These are phyloP conservation scores for Botrytis aclada DNA, from an alignment of 2,329 filamentous ascomycete genomes.

Conservation along the genomic window DNA sequence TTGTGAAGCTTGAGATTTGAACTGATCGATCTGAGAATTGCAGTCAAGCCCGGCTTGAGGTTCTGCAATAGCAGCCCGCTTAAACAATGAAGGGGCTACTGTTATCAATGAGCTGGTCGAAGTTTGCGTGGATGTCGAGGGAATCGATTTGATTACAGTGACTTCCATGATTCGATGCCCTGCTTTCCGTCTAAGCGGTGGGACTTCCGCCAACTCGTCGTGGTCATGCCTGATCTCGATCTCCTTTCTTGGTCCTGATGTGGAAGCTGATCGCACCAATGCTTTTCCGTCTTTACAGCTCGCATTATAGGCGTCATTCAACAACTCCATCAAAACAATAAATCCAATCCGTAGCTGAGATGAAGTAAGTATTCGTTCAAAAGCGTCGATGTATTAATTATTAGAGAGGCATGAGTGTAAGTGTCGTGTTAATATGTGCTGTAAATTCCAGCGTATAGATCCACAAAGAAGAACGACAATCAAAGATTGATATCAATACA, in stretches of 20 bases:
- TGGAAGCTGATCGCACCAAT: neutral
- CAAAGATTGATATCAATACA: neutral
- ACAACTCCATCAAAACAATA: neutral
- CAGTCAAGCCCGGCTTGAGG: neutral
- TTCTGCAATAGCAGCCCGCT: neutral
- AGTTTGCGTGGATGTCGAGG: neutral
- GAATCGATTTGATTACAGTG: neutral
- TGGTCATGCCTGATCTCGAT: neutral
- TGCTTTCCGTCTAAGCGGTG: neutral
- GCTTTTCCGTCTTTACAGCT: neutral
- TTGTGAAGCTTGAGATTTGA: neutral
- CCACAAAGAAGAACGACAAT: neutral
- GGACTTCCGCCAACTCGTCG: neutral
- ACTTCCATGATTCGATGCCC: neutral
- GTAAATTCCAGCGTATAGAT: neutral
- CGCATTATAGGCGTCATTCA: neutral
- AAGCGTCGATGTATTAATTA: neutral
- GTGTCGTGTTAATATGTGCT: neutral
- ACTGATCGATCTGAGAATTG: neutral
- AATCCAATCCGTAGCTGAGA: neutral
- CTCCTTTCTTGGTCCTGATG: neutral
- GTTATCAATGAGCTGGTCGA: neutral
- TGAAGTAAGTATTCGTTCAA: neutral
- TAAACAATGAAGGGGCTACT: neutral
- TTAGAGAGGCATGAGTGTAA: neutral